Evolutionary conservation across 2,329 filamentous ascomycete genomes (phyloP).

Genomic region (Pseudogymnoascus pannorum): DNA sequence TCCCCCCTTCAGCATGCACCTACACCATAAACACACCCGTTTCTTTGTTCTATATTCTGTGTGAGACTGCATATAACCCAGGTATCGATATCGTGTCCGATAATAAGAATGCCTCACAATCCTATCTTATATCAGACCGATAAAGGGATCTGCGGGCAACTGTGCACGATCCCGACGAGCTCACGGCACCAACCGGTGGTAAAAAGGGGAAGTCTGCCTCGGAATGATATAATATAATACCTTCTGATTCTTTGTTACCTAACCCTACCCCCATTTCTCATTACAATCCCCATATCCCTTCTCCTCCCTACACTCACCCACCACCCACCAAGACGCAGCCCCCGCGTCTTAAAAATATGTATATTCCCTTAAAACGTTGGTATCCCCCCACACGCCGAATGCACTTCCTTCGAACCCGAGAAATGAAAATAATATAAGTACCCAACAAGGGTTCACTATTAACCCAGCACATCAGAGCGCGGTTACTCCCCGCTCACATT

Average conservation of each 20-base stretch:
- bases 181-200: too few relatives aligned
- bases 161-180: too few relatives aligned
- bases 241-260: not conserved
- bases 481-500: not conserved
- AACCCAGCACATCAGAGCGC: not conserved
- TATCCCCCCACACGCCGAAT: not conserved
- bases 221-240: not conserved
- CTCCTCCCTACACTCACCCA: not conserved
- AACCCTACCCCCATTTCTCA: not conserved
- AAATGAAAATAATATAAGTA: not conserved
- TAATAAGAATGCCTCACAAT: too few relatives aligned
- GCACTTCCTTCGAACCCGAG: not conserved
- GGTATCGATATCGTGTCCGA: too few relatives aligned
- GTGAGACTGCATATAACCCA: too few relatives aligned
- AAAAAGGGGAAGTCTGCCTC: too few relatives aligned
- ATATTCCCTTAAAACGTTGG: not conserved
- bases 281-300: not conserved
- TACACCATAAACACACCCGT: too few relatives aligned
- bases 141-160: too few relatives aligned
- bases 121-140: too few relatives aligned
- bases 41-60: too few relatives aligned
- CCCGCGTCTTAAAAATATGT: not conserved
- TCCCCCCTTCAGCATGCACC: too few relatives aligned
- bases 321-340: not conserved
- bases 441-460: not conserved